These are phyloP conservation scores for Aphanomyces euteiches DNA, from an alignment of 352 stramenopile species.

Conservation along the genomic window DNA sequence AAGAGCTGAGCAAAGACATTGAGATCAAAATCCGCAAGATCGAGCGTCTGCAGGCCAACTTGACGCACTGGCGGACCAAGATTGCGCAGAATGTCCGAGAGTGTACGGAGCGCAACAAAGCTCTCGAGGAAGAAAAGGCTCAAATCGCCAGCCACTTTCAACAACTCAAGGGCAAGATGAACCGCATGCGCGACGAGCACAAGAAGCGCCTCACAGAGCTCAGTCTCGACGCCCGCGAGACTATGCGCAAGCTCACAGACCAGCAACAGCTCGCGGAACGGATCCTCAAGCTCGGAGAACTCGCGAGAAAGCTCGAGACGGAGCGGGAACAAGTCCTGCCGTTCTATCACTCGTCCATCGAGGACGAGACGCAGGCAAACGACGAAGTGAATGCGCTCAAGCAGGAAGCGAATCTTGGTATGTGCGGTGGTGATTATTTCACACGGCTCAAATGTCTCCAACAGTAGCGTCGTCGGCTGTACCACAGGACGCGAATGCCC, in stretches of 20 bases:
- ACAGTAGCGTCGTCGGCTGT: slow-evolving; percentile 32
- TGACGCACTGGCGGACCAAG: slow-evolving; percentile 89
- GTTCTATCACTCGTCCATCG: slow-evolving; percentile 67
- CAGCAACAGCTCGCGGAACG: slow-evolving; percentile 72
- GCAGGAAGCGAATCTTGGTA: slow-evolving; percentile 1
- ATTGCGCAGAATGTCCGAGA: slow-evolving; percentile 89
- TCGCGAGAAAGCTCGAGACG: slow-evolving; percentile 89
- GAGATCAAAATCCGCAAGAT: slow-evolving; percentile 93
- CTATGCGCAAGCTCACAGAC: slow-evolving; percentile 67
- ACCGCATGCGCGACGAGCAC: slow-evolving; percentile 82
- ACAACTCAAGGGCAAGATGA: slow-evolving; percentile 88
- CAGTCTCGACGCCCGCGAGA: slow-evolving; percentile 68
- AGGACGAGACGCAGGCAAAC: slow-evolving; percentile 60
- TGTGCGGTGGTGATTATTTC: slow-evolving; percentile 21
- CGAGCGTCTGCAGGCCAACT: slow-evolving; percentile 83
- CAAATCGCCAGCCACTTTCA: slow-evolving; percentile 78
- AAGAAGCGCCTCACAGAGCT: slow-evolving; percentile 72
- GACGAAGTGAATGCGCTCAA: slow-evolving; percentile 34
- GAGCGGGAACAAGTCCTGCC: slow-evolving; percentile 88
- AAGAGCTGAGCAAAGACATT: slow-evolving; percentile 89
- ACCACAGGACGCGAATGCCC: slow-evolving; percentile 43
- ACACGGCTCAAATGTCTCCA: slow-evolving; percentile 21
- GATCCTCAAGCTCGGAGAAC: slow-evolving; percentile 85
- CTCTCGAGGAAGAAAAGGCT: slow-evolving; percentile 87
- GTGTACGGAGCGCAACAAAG: slow-evolving; percentile 82